Percentiles rank a stretch among this genome's conserved stretches.
Conservation (phyloP, 1,284 basidiomycete species). For the Moesziomyces antarcticus region DNA sequence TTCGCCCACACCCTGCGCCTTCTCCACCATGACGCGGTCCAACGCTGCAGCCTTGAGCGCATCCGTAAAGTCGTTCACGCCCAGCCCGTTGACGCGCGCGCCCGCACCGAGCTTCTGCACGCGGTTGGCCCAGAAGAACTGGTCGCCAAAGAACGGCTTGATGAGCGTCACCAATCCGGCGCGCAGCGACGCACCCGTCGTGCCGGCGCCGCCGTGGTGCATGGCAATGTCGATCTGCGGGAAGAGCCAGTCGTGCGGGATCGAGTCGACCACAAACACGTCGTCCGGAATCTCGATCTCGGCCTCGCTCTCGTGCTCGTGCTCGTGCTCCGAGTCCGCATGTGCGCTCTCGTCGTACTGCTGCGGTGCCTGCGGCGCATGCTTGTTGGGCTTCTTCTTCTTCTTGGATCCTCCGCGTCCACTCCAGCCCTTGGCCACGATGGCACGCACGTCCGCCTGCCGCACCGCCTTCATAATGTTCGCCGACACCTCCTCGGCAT, state of each 20-base stretch:
- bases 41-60: conserved; percentile 49
- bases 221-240: conserved; percentile 44
- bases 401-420: conserved; percentile 41
- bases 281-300: conserved; percentile 65
- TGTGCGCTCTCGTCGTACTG: conserved; percentile 20
- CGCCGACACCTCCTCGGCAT: conserved; percentile 64
- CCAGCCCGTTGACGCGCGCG: conserved; percentile 40
- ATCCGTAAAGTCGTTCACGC: conserved; percentile 23
- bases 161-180: conserved; percentile 60
- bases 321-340: conserved; percentile 15
- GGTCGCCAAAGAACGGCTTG: conserved; percentile 65
- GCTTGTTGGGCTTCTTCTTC: conserved; percentile 26
- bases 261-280: conserved; percentile 59
- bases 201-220: conserved; percentile 79
- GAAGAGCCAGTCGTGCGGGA: conserved; percentile 55
- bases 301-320: conserved; percentile 33
- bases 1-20: conserved; percentile 56
- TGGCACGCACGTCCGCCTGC: conserved; percentile 56
- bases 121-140: conserved; percentile 63
- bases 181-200: conserved; percentile 70
- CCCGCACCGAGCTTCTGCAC: conserved; percentile 61
- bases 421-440: conserved; percentile 66
- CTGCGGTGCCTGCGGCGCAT: conserved; percentile 3
- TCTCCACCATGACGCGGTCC: conserved; percentile 58
- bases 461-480: conserved; percentile 56